Evolutionary conservation across 169 alveolate genomes (phyloP), one percentile per base, ranked within the genome.

Genomic region (Neospora caninum): DNA sequence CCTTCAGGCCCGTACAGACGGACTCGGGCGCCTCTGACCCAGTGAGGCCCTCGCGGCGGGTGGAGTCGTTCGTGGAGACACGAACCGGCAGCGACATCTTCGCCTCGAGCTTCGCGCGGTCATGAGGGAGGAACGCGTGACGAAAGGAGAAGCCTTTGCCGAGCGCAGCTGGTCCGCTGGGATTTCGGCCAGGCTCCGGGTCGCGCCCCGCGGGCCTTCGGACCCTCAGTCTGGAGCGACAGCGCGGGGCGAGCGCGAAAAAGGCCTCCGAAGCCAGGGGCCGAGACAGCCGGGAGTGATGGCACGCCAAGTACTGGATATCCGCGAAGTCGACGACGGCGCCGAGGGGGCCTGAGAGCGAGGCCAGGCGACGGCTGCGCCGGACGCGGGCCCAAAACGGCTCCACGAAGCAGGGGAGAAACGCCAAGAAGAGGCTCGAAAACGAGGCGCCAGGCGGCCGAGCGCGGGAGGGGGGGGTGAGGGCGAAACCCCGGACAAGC

Each of bases 281-380:
- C 7, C 86, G 86, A n/a, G 39, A 78, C 29, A 78, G 45, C 39
- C 86, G 86, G 29, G 86, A 78, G 86, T 78, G 86, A 20, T 43
- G 1, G 39, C 39, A 38, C 27, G 45, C 86, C 2, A 36, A 16
- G 49, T 22, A 25, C n/a, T 78, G 86, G 39, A 78, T n/a, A 78
- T 78, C 86, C 39, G 45, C 86, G 45, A 78, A 78, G 13, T 78
- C 86, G 31, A 78, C 43, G 20, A 78, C 86, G 13, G 86, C 29
- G 27, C 27, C 49, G 27, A 78, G 45, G 31, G 45, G 45, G 86
- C 39, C 42, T 29, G 86, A 20, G 42, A 22, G 73, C 31, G 73
- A 64, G 31, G 73, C 16, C n/a, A 78, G 86, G 43, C 39, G 86
- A 9, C 39, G 41, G 86, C 18, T 1, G 41, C 29, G 41, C 86